phyloP scores from a whole-genome alignment of 352 stramenopile species.

The Globisporangium nodosum region DNA sequence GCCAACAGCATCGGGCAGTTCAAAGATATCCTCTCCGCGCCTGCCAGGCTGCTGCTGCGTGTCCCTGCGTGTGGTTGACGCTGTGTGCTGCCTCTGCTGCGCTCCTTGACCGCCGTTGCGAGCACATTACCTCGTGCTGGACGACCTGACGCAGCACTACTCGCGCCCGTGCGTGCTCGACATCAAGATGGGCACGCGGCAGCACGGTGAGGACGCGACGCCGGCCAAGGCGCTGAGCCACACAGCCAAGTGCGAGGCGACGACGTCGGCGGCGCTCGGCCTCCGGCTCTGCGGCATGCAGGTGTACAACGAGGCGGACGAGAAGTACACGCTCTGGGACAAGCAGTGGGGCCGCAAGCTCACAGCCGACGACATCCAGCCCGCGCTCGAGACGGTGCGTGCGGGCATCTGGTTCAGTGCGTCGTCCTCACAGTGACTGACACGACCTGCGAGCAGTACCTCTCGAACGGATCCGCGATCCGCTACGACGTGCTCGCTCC shows the following conservation, averaged over 20 bases:
- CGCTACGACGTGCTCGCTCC: slow-evolving; percentile 36
- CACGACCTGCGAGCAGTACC: slow-evolving; percentile 30
- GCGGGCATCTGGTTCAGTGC: neutral
- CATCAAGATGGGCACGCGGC: slow-evolving; percentile 78
- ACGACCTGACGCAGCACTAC: slow-evolving; percentile 64
- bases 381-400: slow-evolving; percentile 56
- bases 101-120: slow-evolving; percentile 3
- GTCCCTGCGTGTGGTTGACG: neutral
- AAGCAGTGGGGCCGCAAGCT: slow-evolving; percentile 74
- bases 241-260: slow-evolving; percentile 66
- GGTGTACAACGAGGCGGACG: slow-evolving; percentile 54
- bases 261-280: slow-evolving; percentile 59
- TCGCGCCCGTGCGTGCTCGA: slow-evolving; percentile 63
- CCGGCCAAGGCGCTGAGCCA: slow-evolving; percentile 66
- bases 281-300: slow-evolving; percentile 80
- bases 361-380: slow-evolving; percentile 42
- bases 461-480: slow-evolving; percentile 39
- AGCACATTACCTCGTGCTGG: slow-evolving; percentile 61
- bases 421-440: neutral
- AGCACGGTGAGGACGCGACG: slow-evolving; percentile 66
- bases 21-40: slow-evolving; percentile 17
- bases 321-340: slow-evolving; percentile 68
- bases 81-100: neutral
- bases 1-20: slow-evolving; percentile 9
- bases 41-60: neutral